Conservation (phyloP, 305 asterid genomes). For the Fraxinus baroniana region DNA sequence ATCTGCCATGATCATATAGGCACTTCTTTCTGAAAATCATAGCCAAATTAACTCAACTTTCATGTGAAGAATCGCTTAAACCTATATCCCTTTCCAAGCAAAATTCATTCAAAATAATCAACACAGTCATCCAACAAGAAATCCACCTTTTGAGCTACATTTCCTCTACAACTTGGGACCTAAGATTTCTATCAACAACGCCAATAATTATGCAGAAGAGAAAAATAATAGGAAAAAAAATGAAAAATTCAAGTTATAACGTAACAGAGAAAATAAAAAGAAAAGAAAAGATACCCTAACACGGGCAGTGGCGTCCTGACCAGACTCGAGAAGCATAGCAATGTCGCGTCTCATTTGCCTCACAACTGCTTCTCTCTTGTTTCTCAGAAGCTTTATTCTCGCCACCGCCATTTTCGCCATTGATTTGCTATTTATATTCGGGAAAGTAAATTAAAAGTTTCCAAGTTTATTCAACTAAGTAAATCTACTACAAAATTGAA, state of each 20-base stretch:
- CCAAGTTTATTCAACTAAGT: neutral
- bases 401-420: constrained; percentile 98
- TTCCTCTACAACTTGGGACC: neutral
- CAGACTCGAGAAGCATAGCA: constrained; percentile 83
- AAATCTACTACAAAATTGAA: neutral
- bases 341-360: constrained; percentile 96
- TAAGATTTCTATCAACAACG: neutral
- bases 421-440: constrained; percentile 57
- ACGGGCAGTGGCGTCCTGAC: constrained; percentile 91
- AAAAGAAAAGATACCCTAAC: constrained; percentile 49
- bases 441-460: neutral
- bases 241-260: neutral
- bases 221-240: neutral
- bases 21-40: neutral
- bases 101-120: neutral
- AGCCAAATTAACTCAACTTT: neutral
- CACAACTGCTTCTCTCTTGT: constrained; percentile 88
- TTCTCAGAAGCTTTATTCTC: constrained; percentile 86
- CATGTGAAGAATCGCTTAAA: neutral
- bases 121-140: neutral
- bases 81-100: neutral
- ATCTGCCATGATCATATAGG: neutral
- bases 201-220: neutral
- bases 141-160: neutral
- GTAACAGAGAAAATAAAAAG: neutral